Conservation (phyloP, 192 early-diverging fungal species). For the Helicostylum pulchrum region DNA sequence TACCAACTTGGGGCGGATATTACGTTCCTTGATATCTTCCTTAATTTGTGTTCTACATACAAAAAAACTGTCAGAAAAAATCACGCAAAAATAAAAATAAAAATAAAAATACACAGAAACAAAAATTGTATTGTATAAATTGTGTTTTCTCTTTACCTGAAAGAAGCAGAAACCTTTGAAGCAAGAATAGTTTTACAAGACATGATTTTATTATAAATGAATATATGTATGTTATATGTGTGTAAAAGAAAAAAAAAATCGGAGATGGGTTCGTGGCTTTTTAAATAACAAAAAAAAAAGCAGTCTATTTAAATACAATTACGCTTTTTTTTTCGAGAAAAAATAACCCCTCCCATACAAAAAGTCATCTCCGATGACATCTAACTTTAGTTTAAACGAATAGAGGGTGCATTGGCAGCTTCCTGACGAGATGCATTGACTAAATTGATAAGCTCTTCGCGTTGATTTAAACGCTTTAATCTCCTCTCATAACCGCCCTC, state of each 20-base stretch:
- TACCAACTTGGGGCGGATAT: conserved; percentile 71
- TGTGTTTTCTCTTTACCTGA: conserved; percentile 45
- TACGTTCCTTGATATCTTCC: conserved; percentile 59
- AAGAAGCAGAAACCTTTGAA: conserved; percentile 57
- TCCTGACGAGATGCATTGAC: background rate
- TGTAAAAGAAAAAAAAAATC: background rate
- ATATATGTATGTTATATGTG: background rate
- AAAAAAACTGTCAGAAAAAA: background rate
- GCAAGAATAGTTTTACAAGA: conserved; percentile 62
- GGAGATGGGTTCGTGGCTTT: background rate
- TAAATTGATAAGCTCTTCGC: conserved; percentile 39
- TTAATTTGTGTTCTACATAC: conserved; percentile 53
- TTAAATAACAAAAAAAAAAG: conserved; percentile 2
- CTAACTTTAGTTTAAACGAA: no score
- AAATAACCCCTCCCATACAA: no score
- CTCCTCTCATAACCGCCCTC: conserved; percentile 39
- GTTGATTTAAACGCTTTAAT: conserved; percentile 35
- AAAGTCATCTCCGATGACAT: no score
- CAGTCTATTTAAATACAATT: background rate
- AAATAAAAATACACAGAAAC: background rate
- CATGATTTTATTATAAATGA: conserved; percentile 3
- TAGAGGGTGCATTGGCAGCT: background rate
- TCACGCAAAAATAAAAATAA: background rate
- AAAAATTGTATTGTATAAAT: background rate
- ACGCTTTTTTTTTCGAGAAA: background rate